Base-by-base conservation (phyloP, 140 eudicot species). In the Stevia rebaudiana region DNA sequence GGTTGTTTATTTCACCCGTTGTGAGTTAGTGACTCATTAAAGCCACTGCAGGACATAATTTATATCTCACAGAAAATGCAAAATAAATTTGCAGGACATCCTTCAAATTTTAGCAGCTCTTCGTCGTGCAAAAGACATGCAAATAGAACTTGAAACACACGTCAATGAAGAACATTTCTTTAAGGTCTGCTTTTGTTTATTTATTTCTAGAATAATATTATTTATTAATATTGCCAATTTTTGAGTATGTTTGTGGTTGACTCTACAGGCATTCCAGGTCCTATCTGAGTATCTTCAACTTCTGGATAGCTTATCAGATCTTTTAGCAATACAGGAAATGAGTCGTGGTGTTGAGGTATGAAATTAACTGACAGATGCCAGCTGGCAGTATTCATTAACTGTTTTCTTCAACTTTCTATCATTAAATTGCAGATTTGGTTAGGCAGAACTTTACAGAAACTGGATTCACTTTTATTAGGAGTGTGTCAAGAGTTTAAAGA, bases 401-500 rank as follows among this genome's bases (percentile, higher is more conserved):
- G 40, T 61, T 36, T 49, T 11, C 37, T 50, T 57, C 67, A 48
- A 49, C 53, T 40, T 43, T 49, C 36, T 9, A 35, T 61, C 12
- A 47, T 62, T 62, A 60, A 43, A 36, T 75, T 78, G 76, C 88
- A 94, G 99, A 90, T 84, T 78, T 94, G 97, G 99, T 74, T 94
- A 66, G 97, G 86, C 43, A 85, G 75, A 72, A 86, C 99, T 52
- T 82, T 94, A 61, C 95, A 85, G 76, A 94, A 83, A 82, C 82
- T 94, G 81, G 99, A 94, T 79, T 81, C 97, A 64, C 85, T 94
- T 76, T 56, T 94, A 58, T 60, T 94, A 72, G 90, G 87, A 55
- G 99, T 94, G 78, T 94, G 99, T 80, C 95, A 83, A 79, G 94
- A 83, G 61, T 94, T 94, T 73, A 84, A 86, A 74, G 97, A 78